Base-by-base conservation (phyloP, 2,329 filamentous ascomycete genomes). In the Fusarium sp. region DNA sequence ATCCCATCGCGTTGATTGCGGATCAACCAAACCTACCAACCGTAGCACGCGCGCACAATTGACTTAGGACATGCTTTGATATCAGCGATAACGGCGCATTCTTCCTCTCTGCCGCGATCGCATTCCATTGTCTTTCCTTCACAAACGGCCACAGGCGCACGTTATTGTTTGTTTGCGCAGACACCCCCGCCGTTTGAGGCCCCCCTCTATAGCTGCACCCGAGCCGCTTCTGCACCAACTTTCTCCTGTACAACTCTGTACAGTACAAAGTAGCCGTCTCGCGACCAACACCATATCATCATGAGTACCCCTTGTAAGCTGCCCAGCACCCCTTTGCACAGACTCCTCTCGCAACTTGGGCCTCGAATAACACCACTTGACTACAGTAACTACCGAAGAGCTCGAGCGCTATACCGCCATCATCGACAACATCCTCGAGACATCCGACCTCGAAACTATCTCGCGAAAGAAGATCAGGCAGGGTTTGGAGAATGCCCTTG, bases 401-500 rank as follows among this genome's bases (percentile, higher is more conserved):
- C 79, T 79, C 68, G 65, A 74, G 56, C 79, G 81, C 67, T 89
- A 88, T 76, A 88, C 84, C 52, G 77, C 79, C 54, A 83, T 89
- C 70, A 88, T 89, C 75, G 87, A 89, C 72, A 80, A 77, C 39
- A 89, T 89, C 64, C 83, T 89, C 21, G 80, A 80, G 24, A 84
- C 81, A 12, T 84, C 85, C 55, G 85, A 89, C 67, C 83, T 89
- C 39, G 82, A 85, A 68, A 89, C 87, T n/a, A 85, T 89, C 51
- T 87, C 87, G 26, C 83, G 86, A 62, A 89, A 89, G 75, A 88
- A 86, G 77, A 84, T 89, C 57, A 85, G 87, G 51, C 82, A 85
- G 68, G 84, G 83, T 4, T 78, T 89, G 42, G 84, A 89, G 75
- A 76, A 77, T 46, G 81, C 82, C 24, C 77, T 89, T 17, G 84